Base-by-base conservation (phyloP, 495 filamentous ascomycete species). In the Amniculicola lignicola region DNA sequence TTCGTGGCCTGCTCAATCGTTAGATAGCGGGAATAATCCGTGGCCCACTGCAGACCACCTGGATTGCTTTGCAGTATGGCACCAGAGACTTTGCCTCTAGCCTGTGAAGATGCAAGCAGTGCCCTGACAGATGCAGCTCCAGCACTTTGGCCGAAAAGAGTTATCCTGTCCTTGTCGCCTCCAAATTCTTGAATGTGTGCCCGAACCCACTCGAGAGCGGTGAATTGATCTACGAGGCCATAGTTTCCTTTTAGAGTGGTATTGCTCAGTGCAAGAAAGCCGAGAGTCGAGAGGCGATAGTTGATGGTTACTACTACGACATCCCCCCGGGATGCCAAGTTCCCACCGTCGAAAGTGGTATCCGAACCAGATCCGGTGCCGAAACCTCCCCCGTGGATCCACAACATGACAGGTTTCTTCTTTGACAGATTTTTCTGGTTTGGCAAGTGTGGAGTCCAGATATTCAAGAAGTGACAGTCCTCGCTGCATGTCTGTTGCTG, bases 401-500 rank as follows among this genome's bases (percentile, higher is more conserved):
- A 71, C 50, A 77, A 64, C 63, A 76, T 77, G 0, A 83, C 78
- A 15, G 79, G 73, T 52, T 74, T 77, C 36, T 76, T 54, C 23
- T 49, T 64, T 7, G 31, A 42, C 14, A 54, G 12, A 15, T 5
- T 59, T 21, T 53, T 59, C 6, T 67, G 64, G 7, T 65, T 69
- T 0, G 79, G 79, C 1, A 82, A 69, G 46, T 73, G 74, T 4
- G 75, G 69, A 1, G 75, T 79, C 75, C 73, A 80, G 43, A 82
- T 70, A 51, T 80, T 80, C n/a, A 81, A 64, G 51, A 77, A 77
- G 14, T 79, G 64, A 43, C 77, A 81, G 45, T 81, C 77, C 47
- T 79, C 76, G 36, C 38, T 46, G 25, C 52, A 62, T 10, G 35
- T 16, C 14, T 57, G 54, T 0, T 73, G 67, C 14, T 57, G 54